Evolutionary conservation across 768 basidiomycete genomes (phyloP), one percentile per base, ranked within the genome.

Genomic region (Erythrobasidium yunnanense): DNA sequence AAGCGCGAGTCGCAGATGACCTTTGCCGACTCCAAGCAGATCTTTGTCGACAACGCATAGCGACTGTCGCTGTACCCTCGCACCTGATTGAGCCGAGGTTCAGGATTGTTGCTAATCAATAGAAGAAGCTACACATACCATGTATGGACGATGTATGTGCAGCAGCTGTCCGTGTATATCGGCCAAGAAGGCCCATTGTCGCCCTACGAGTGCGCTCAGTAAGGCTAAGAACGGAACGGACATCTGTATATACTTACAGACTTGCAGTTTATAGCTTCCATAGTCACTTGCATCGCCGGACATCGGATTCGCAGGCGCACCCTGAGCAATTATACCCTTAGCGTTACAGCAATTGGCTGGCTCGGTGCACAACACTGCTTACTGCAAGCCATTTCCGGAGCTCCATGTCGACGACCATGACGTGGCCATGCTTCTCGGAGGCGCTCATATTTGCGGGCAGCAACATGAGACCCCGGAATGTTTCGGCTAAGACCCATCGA

Each of bases 151-250:
- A 34, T 58, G 56, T n/a, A 42, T 42, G 13, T 47, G 17, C 4
- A 58, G n/a, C n/a, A 58, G 34, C 17, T 34, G 34, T 23, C 56
- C 56, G 29, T 58, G 56, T 47, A 58, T 45, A 46, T 58, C 56
- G n/a, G 56, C 56, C 56, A 58, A 29, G 23, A 42, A 25, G 7
- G 56, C 34, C 56, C 56, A 58, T 29, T 42, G 38, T 17, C 45
- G 56, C 56, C 56, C 38, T 42, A n/a, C 11, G n/a, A n/a, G n/a
- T n/a, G n/a, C n/a, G n/a, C n/a, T n/a, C n/a, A n/a, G n/a, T n/a
- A n/a, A n/a, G n/a, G n/a, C n/a, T n/a, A n/a, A n/a, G n/a, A n/a
- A n/a, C n/a, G n/a, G n/a, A n/a, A n/a, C n/a, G n/a, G n/a, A n/a
- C n/a, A n/a, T n/a, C n/a, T n/a, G n/a, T n/a, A n/a, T n/a, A n/a